Percentiles rank a stretch among this genome's conserved stretches.
Evolutionary conservation across 73 alveolate genomes (phyloP).

Genomic region (Paramecium caudatum): DNA sequence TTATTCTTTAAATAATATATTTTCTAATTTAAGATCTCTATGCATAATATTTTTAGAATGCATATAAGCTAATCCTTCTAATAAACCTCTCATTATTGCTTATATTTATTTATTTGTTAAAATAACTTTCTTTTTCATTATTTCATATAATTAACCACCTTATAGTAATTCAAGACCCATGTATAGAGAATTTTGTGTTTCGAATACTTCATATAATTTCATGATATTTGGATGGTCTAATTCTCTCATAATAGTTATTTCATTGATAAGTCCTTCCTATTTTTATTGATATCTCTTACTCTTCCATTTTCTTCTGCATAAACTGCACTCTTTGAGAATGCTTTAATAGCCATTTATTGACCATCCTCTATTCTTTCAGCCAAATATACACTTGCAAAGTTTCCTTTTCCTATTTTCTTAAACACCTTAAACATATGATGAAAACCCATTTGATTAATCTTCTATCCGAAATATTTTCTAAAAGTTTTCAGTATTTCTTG

Average conservation of each 20-base stretch:
- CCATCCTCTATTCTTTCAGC: constrained; percentile 76
- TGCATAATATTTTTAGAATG: constrained; percentile 74
- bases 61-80: constrained; percentile 76
- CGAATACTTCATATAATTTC: constrained; percentile 73
- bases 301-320: constrained; percentile 76
- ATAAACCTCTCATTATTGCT: constrained; percentile 69
- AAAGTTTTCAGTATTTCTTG: constrained; percentile 60
- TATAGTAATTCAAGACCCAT: constrained; percentile 72
- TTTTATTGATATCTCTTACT: not conserved
- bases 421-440: constrained; percentile 74
- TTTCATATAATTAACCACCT: constrained; percentile 75
- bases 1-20: constrained; percentile 66
- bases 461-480: constrained; percentile 69
- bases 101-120: constrained; percentile 30
- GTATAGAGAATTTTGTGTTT: constrained; percentile 73
- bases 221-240: constrained; percentile 70
- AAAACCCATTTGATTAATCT: constrained; percentile 75
- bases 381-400: constrained; percentile 76
- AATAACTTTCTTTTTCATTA: constrained; percentile 69
- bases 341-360: constrained; percentile 72
- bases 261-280: constrained; percentile 75
- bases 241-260: constrained; percentile 75
- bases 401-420: constrained; percentile 76
- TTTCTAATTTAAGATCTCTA: constrained; percentile 73
- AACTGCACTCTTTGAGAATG: constrained; percentile 76